Evolutionary conservation across 768 basidiomycete genomes (phyloP).

Genomic region (Tulasnella sp.): DNA sequence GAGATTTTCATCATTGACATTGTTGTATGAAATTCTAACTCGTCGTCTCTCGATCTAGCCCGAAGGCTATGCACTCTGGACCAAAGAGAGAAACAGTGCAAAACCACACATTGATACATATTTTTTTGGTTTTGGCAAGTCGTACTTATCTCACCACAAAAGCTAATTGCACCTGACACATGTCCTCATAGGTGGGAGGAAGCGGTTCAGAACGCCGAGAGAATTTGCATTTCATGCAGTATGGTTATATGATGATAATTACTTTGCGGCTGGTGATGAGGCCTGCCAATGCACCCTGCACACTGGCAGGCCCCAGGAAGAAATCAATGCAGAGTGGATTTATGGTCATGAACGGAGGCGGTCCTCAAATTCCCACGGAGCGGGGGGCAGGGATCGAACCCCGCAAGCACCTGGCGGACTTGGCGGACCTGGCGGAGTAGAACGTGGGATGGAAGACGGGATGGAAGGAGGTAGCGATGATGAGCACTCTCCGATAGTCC

Average conservation of each 20-base stretch:
- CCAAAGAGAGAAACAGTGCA: not conserved
- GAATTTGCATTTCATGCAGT: constrained; percentile 11
- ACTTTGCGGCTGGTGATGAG: constrained; percentile 5
- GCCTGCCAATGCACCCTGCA: constrained; percentile 2
- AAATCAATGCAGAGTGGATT: not conserved
- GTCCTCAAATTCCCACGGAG: not conserved
- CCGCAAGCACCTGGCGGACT: too few species aligned
- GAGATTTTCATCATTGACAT: not conserved
- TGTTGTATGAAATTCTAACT: not conserved
- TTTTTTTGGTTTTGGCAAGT: not conserved
- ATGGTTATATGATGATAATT: constrained; percentile 9
- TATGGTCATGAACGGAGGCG: not conserved
- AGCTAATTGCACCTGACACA: not conserved
- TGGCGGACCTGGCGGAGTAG: not conserved
- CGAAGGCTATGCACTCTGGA: not conserved
- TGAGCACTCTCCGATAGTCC: not conserved
- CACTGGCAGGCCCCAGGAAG: not conserved
- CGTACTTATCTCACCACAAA: not conserved
- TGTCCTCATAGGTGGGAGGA: not conserved
- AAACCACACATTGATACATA: not conserved
- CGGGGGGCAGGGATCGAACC: not conserved
- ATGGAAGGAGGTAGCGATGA: not conserved
- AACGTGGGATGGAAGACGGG: not conserved
- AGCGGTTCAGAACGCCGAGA: not conserved
- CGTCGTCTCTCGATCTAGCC: not conserved